These are phyloP conservation scores for Rhizophora apiculata DNA, from an alignment of 345 rosid genomes.

Conservation along the genomic window DNA sequence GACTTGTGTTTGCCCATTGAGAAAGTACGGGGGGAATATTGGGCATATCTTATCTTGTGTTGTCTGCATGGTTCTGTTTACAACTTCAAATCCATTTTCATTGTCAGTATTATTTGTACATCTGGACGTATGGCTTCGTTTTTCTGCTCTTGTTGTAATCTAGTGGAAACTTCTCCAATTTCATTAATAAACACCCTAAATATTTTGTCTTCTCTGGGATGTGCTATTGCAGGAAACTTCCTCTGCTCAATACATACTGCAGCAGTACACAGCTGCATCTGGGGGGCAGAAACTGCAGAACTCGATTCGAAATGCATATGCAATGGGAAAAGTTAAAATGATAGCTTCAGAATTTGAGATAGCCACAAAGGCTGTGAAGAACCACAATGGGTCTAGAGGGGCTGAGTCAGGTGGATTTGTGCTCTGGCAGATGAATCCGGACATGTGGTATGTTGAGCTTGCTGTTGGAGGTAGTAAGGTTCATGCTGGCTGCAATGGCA, in stretches of 20 bases:
- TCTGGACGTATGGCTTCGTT: conserved; percentile 7
- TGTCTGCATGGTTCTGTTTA: not conserved
- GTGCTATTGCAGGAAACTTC: conserved; percentile 60
- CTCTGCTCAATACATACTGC: conserved; percentile 85
- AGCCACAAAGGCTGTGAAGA: conserved; percentile 65
- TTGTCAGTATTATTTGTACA: not conserved
- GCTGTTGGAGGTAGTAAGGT: conserved; percentile 84
- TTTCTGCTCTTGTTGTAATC: conserved; percentile 7
- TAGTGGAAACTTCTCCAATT: not conserved
- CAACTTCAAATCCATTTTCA: not conserved
- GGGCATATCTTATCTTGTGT: no score
- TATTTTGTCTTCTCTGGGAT: not conserved
- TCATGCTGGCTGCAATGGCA: conserved; percentile 91
- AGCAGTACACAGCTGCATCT: conserved; percentile 87
- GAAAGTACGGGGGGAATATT: conserved; percentile 13
- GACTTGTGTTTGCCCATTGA: conserved; percentile 23
- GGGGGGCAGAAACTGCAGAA: conserved; percentile 82
- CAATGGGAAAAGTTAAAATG: conserved; percentile 88
- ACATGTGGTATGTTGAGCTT: conserved; percentile 93
- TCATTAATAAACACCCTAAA: not conserved
- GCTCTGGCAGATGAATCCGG: conserved; percentile 97
- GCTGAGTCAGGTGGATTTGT: conserved; percentile 83
- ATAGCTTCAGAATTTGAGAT: conserved; percentile 72
- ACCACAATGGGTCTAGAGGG: conserved; percentile 47
- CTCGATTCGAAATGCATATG: conserved; percentile 74